Conservation (phyloP, 495 filamentous ascomycete genomes). For the Lasiosphaeriaceae sp. region DNA sequence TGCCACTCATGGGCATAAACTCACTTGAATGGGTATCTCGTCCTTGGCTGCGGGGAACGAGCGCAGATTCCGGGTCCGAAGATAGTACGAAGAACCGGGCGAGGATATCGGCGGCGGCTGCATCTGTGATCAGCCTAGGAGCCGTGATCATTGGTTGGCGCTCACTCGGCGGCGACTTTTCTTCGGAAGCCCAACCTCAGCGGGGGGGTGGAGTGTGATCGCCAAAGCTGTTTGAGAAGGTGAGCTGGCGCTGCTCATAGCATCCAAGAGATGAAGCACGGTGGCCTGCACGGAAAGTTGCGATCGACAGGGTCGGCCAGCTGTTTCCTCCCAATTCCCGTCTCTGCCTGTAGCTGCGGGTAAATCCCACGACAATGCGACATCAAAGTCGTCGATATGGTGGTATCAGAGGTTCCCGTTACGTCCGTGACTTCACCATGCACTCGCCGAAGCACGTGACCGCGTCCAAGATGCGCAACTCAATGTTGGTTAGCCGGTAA, state of each 20-base stretch:
- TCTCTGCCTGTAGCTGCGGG: neutral
- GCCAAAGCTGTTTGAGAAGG: neutral
- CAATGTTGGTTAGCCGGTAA: neutral
- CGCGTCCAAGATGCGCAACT: neutral
- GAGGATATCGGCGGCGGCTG: neutral
- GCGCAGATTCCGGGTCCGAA: constrained; percentile 5
- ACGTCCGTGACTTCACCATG: neutral
- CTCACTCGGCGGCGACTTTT: neutral
- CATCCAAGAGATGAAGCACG: neutral
- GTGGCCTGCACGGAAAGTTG: neutral
- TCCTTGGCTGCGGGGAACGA: neutral
- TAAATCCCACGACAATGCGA: constrained; percentile 4
- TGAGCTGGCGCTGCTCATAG: too few relatives aligned
- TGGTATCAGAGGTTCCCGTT: neutral
- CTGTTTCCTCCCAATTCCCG: neutral
- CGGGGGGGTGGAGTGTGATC: neutral
- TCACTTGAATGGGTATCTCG: too few relatives aligned
- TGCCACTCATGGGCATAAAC: too few relatives aligned
- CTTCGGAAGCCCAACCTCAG: neutral
- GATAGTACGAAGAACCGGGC: neutral
- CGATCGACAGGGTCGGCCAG: neutral
- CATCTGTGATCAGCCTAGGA: constrained; percentile 1
- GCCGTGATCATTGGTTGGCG: neutral
- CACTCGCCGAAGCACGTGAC: neutral
- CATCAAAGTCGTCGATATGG: neutral